Conservation (phyloP, 1,284 basidiomycete species). For the Heterobasidion occidentale region DNA sequence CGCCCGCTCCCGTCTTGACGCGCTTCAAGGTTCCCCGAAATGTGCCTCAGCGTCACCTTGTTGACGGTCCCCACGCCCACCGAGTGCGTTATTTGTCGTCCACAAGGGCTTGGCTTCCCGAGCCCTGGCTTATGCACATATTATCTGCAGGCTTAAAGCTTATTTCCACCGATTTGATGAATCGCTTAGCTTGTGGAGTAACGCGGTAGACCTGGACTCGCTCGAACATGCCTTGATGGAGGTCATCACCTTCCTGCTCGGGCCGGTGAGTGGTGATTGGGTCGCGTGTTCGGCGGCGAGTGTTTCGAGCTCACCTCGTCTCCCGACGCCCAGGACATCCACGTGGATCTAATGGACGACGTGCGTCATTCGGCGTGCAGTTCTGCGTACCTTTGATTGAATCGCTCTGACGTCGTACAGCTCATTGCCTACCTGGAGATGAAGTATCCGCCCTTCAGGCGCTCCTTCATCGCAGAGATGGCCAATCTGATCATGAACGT, state of each 20-base stretch:
- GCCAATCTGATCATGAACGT: constrained; percentile 54
- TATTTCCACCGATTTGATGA: constrained; percentile 55
- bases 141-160: constrained; percentile 39
- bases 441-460: constrained; percentile 11
- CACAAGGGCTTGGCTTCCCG: too few species aligned
- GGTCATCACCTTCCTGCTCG: constrained; percentile 43
- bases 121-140: background rate
- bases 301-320: constrained; percentile 1
- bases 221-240: constrained; percentile 61
- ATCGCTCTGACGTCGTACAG: background rate
- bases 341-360: constrained; percentile 31
- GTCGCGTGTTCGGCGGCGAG: background rate
- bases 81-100: background rate
- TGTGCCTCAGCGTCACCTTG: constrained; percentile 58
- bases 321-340: constrained; percentile 31
- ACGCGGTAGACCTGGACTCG: constrained; percentile 56
- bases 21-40: constrained; percentile 54
- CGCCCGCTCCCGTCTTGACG: background rate
- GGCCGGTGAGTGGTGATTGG: constrained; percentile 30
- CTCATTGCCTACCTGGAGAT: constrained; percentile 10
- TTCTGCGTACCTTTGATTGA: background rate
- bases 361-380: constrained; percentile 1
- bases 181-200: constrained; percentile 53
- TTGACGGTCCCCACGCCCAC: constrained; percentile 45
- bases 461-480: constrained; percentile 32